These are phyloP conservation scores for Vicia sativa DNA, from an alignment of 306 rosid species.

Conservation along the genomic window DNA sequence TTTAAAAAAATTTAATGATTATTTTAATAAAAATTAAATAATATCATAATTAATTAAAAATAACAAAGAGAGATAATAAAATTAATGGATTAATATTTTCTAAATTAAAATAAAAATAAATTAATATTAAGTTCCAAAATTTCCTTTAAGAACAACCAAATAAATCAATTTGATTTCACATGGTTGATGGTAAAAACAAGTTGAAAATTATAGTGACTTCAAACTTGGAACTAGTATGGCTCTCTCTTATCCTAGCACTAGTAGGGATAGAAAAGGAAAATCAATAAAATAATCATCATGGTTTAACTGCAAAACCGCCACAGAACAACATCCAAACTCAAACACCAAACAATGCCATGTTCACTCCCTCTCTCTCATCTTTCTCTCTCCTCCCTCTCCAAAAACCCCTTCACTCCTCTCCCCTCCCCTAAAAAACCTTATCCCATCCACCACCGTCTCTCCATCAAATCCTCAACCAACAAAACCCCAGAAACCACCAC, in stretches of 20 bases:
- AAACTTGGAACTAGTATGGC: not conserved
- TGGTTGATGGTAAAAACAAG: too few relatives aligned
- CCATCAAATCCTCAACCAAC: constrained; percentile 59
- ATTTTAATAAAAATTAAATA: too few relatives aligned
- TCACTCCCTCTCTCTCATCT: constrained; percentile 43
- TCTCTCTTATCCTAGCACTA: not conserved
- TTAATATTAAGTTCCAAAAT: too few relatives aligned
- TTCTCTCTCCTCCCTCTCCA: constrained; percentile 44
- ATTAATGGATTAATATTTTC: too few relatives aligned
- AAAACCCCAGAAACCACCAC: constrained; percentile 43
- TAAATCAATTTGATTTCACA: too few relatives aligned
- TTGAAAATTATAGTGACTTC: not conserved
- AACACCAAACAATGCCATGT: constrained; percentile 47
- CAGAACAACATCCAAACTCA: not conserved
- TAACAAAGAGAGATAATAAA: too few relatives aligned
- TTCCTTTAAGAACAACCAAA: too few relatives aligned
- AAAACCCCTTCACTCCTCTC: constrained; percentile 30
- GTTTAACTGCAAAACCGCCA: constrained; percentile 21
- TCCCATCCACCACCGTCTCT: constrained; percentile 40
- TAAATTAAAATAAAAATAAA: too few relatives aligned
- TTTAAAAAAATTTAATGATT: too few relatives aligned
- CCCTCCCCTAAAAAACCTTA: constrained; percentile 30
- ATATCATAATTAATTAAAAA: too few relatives aligned
- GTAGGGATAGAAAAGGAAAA: not conserved
- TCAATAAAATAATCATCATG: not conserved